These are phyloP conservation scores for Syzygium aqueum DNA, from an alignment of 345 rosid species.

Conservation along the genomic window DNA sequence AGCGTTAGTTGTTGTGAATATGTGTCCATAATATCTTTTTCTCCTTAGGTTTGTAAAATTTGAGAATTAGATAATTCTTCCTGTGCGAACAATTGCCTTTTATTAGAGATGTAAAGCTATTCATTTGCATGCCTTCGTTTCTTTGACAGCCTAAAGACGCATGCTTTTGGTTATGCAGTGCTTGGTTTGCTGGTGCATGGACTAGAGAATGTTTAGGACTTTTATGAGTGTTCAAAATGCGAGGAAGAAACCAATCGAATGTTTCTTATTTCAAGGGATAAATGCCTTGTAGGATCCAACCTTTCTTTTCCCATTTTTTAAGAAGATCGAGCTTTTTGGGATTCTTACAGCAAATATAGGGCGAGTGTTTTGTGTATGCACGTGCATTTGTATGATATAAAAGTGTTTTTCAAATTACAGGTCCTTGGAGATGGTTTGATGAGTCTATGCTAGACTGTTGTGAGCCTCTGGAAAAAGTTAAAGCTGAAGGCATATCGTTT, in stretches of 20 bases:
- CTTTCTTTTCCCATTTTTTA: neutral
- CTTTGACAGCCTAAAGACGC: neutral
- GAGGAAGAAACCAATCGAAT: neutral
- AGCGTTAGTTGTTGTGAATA: neutral
- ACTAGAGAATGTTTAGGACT: neutral
- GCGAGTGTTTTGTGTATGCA: neutral
- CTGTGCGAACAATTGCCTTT: neutral
- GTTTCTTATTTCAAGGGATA: neutral
- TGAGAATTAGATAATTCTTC: neutral
- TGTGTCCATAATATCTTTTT: neutral
- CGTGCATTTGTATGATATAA: neutral
- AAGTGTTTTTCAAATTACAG: conserved; percentile 19
- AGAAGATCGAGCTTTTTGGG: neutral
- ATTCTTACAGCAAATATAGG: neutral
- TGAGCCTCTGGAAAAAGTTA: conserved; percentile 74
- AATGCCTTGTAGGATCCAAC: neutral
- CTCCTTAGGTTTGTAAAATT: neutral
- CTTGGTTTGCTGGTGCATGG: neutral
- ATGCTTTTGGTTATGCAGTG: neutral
- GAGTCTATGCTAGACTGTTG: conserved; percentile 94
- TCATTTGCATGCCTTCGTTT: neutral
- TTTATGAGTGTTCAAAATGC: neutral
- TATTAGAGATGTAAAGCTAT: neutral
- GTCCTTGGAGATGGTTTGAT: conserved; percentile 99
- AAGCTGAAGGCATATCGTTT: conserved; percentile 77